Conservation (phyloP, 305 asterid genomes). For the Rubia tinctorum region DNA sequence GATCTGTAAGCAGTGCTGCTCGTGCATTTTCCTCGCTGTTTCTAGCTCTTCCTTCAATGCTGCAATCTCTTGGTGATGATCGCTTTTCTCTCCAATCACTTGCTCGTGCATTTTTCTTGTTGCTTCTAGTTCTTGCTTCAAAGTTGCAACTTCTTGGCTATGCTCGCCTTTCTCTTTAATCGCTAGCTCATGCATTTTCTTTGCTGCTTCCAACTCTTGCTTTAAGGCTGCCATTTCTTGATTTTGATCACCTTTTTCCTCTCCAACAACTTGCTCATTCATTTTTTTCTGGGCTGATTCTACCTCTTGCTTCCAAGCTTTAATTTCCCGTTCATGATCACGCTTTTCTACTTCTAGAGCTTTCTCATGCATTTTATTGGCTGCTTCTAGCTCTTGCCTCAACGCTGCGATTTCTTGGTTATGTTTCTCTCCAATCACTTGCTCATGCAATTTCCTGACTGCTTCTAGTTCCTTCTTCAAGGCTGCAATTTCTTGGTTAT, state of each 20-base stretch:
- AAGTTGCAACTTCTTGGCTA: conserved; percentile 35
- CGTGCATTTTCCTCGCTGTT: conserved; percentile 29
- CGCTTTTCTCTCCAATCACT: conserved; percentile 1
- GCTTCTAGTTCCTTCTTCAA: conserved; percentile 38
- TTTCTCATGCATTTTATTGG: conserved; percentile 34
- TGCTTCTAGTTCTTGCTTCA: conserved; percentile 39
- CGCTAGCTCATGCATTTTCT: conserved; percentile 15
- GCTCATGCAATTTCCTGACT: conserved; percentile 7
- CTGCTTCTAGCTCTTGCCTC: conserved; percentile 17
- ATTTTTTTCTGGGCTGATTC: not conserved
- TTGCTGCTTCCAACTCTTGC: conserved; percentile 1
- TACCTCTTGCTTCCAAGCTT: not conserved
- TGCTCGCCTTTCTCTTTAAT: conserved; percentile 9
- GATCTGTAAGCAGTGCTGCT: conserved; percentile 34
- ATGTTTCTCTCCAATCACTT: not conserved
- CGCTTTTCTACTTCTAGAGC: not conserved
- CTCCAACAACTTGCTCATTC: conserved; percentile 27
- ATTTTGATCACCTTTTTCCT: conserved; percentile 33
- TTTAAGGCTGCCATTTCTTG: conserved; percentile 19
- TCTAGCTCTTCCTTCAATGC: conserved; percentile 14
- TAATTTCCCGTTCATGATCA: not conserved
- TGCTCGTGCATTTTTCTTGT: not conserved
- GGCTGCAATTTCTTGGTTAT: conserved; percentile 37
- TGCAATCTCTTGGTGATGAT: conserved; percentile 7
- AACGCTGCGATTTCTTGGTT: not conserved